phyloP scores from a whole-genome alignment of 306 rosid genomes.

The Sicyos edulis region DNA sequence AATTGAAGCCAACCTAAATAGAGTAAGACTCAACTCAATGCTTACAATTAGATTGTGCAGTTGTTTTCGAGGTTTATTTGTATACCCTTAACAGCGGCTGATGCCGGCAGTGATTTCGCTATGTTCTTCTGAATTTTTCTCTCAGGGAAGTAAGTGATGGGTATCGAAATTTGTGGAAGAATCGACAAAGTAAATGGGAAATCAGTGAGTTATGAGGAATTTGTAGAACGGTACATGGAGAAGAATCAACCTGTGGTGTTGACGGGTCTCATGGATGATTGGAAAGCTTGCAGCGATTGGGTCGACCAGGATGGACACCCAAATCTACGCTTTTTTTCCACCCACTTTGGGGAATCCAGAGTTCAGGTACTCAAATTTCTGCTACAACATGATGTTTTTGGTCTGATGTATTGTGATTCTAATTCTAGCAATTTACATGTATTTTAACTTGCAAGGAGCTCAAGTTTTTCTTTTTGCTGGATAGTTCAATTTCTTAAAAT shows the following conservation, averaged over 20 bases:
- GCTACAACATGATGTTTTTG: not conserved
- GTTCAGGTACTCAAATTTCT: conserved; percentile 53
- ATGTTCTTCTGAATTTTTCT: not conserved
- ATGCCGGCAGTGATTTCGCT: not conserved
- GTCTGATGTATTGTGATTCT: too few species aligned
- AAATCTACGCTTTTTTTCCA: conserved; percentile 53
- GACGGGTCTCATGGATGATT: conserved; percentile 66
- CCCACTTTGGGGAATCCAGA: conserved; percentile 58
- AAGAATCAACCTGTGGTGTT: conserved; percentile 71
- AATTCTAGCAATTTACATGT: not conserved
- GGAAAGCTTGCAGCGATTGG: conserved; percentile 82
- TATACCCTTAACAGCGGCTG: too few species aligned
- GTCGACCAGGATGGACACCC: conserved; percentile 46
- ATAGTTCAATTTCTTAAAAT: too few species aligned
- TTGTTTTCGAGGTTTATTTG: too few species aligned
- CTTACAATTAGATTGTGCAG: too few species aligned
- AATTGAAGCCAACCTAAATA: too few species aligned
- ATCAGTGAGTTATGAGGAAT: conserved; percentile 53
- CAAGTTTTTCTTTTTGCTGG: too few species aligned
- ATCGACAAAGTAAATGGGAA: conserved; percentile 72
- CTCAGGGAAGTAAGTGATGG: conserved; percentile 30
- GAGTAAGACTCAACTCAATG: too few species aligned
- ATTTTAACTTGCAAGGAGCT: not conserved
- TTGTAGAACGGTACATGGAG: conserved; percentile 54
- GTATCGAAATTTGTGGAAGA: conserved; percentile 42